Conservation (phyloP, 2,329 filamentous ascomycete genomes). For the Hypocrella siamensis region DNA sequence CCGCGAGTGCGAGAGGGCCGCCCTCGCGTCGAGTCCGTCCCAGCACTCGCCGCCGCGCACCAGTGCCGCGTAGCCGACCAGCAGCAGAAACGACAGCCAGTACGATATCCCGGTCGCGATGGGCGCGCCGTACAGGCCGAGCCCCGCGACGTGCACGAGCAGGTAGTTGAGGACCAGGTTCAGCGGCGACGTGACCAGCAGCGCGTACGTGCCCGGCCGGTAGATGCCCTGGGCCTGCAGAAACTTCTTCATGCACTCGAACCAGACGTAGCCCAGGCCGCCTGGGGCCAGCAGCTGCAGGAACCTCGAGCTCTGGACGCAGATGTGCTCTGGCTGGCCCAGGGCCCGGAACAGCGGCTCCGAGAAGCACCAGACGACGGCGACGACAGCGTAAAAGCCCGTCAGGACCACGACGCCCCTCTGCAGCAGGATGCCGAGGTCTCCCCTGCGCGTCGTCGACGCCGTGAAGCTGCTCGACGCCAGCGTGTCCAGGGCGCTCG, state of each 20-base stretch:
- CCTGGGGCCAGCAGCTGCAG: constrained; percentile 62
- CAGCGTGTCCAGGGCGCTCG: constrained; percentile 73
- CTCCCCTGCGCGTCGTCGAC: constrained; percentile 58
- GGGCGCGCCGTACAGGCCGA: constrained; percentile 66
- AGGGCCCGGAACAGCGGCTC: constrained; percentile 59
- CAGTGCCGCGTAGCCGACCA: constrained; percentile 59
- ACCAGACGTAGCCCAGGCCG: constrained; percentile 75
- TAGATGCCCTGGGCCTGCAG: constrained; percentile 85
- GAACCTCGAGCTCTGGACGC: constrained; percentile 45
- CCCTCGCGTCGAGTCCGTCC: constrained; percentile 56
- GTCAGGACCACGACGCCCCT: constrained; percentile 58
- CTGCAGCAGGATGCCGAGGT: constrained; percentile 66
- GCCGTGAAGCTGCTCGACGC: constrained; percentile 73
- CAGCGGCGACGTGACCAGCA: constrained; percentile 67
- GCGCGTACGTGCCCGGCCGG: constrained; percentile 64
- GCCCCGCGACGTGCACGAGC: constrained; percentile 54
- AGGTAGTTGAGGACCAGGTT: constrained; percentile 70
- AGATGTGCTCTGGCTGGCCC: constrained; percentile 66
- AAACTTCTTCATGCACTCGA: constrained; percentile 75
- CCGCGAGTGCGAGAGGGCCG: constrained; percentile 40
- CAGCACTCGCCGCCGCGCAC: constrained; percentile 61
- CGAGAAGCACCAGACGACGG: constrained; percentile 58
- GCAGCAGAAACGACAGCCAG: constrained; percentile 66
- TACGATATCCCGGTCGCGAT: constrained; percentile 74
- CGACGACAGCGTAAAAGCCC: constrained; percentile 57